Evolutionary conservation across 2,329 filamentous ascomycete species (phyloP).

Genomic region (Clonostachys solani): DNA sequence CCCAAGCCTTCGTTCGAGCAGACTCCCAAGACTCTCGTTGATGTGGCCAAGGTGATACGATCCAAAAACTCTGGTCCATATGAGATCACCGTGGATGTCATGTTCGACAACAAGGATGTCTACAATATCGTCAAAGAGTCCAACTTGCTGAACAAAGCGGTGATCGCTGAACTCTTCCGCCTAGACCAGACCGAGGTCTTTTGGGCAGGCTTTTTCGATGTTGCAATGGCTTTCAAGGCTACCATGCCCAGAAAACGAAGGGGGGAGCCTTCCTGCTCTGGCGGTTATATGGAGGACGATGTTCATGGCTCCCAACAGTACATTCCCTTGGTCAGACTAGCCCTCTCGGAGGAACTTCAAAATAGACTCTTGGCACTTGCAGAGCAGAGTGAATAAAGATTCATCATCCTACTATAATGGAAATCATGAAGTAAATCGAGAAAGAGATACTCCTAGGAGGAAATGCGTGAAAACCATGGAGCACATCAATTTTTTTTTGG

Average conservation of each 20-base stretch:
- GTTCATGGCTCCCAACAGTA: slow-evolving; percentile 21
- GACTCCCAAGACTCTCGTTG: slow-evolving; percentile 9
- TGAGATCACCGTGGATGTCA: slow-evolving; percentile 43
- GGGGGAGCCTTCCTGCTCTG: slow-evolving; percentile 9
- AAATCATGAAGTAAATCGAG: too few species aligned
- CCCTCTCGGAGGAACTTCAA: background rate
- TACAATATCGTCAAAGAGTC: slow-evolving; percentile 27
- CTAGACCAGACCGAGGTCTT: slow-evolving; percentile 11
- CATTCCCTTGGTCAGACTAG: slow-evolving; percentile 8
- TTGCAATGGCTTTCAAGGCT: slow-evolving; percentile 40
- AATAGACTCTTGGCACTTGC: too few species aligned
- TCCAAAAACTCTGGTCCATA: slow-evolving; percentile 45
- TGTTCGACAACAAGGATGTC: slow-evolving; percentile 29
- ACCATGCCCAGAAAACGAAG: slow-evolving; percentile 22
- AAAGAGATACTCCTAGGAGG: too few species aligned
- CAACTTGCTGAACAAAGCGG: slow-evolving; percentile 16
- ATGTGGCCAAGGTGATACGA: slow-evolving; percentile 32
- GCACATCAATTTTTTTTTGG: too few species aligned
- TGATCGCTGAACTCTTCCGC: too few species aligned
- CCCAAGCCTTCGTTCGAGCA: slow-evolving; percentile 26
- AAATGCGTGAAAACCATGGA: too few species aligned
- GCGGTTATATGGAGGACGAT: slow-evolving; percentile 22
- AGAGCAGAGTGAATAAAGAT: too few species aligned
- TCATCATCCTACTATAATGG: too few species aligned
- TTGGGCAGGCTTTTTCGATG: slow-evolving; percentile 36